Evolutionary conservation across 1,139 yeast genomes (phyloP), one percentile per base, ranked within the genome.

Genomic region (Spathaspora sp.): DNA sequence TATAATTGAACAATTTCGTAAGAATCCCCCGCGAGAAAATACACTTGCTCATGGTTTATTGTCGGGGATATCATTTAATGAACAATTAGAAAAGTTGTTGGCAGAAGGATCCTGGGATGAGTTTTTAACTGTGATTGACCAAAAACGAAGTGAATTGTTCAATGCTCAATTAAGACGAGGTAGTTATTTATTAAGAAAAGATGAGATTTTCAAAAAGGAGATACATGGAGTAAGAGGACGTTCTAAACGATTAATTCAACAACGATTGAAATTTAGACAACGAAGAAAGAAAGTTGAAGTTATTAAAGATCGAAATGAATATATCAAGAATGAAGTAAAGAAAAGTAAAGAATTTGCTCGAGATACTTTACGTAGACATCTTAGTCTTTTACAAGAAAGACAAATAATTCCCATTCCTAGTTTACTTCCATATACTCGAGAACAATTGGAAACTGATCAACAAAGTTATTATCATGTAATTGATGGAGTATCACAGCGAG

Each of bases 381-480:
- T 74, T 20, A 68, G 67, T 45, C 52, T 51, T 26, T 56, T 64
- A 23, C 78, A 72, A 50, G 47, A 51, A 31, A 39, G 46, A 0
- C 57, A 60, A 10, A 54, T 54, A 41, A 40, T 72, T 1, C 75
- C 76, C 1, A 61, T 65, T 17, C 77, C 79, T 0, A 62, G 55
- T 40, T 53, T 62, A 24, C 55, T 73, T 11, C 72, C 75, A 0
- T 64, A 67, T 46, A 65, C 71, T 2, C 53, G 61, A 7, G 54
- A 51, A 24, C 7, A 11, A n/a, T 31, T 45, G 1, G 4, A 16
- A n/a, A 50, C 49, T 24, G 50, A 49, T 7, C 39, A 43, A 9
- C 43, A 43, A 18, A 38, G 42, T 20, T 16, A 34, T 4, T 24
- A 18, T 13, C 49, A 49, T 34, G 39, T 49, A 16, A 27, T 39